Evolutionary conservation across 2,329 filamentous ascomycete species (phyloP).

Genomic region (Nigrospora oryzae): DNA sequence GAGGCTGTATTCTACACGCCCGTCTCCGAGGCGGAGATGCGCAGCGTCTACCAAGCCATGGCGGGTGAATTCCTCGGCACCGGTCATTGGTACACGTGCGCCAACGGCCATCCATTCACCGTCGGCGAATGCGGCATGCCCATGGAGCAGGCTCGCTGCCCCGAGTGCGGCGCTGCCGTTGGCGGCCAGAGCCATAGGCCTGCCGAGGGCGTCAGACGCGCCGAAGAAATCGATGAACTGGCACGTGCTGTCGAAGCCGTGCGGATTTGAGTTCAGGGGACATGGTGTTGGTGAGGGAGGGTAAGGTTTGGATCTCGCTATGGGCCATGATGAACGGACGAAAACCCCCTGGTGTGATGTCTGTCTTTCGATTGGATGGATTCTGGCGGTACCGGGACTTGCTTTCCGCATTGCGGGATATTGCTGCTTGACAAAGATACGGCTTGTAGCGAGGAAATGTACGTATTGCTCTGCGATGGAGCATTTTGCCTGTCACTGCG

Average conservation of each 20-base stretch:
- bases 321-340: too few species aligned
- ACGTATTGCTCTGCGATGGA: too few species aligned
- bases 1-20: conserved; percentile 14
- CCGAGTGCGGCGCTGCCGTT: conserved; percentile 50
- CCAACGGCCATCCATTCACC: conserved; percentile 51
- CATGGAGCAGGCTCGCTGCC: conserved; percentile 52
- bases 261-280: too few species aligned
- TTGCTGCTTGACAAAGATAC: too few species aligned
- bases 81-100: conserved; percentile 55
- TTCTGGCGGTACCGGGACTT: too few species aligned
- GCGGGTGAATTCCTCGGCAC: conserved; percentile 36
- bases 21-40: conserved; percentile 34
- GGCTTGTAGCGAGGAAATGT: too few species aligned
- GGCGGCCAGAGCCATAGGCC: conserved; percentile 44
- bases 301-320: too few species aligned
- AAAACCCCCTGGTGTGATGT: too few species aligned
- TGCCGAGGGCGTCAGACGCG: conserved; percentile 42
- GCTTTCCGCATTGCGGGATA: too few species aligned
- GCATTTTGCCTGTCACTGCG: too few species aligned
- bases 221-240: conserved; percentile 36
- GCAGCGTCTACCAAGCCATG: conserved; percentile 43
- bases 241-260: neutral
- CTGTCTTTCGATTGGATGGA: too few species aligned
- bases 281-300: too few species aligned
- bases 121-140: conserved; percentile 60